A percentile compares a stretch with the other conserved stretches of the same genome.
These are phyloP conservation scores for Populus hybrid DNA, from an alignment of 441 rosid species.

Conservation along the genomic window DNA sequence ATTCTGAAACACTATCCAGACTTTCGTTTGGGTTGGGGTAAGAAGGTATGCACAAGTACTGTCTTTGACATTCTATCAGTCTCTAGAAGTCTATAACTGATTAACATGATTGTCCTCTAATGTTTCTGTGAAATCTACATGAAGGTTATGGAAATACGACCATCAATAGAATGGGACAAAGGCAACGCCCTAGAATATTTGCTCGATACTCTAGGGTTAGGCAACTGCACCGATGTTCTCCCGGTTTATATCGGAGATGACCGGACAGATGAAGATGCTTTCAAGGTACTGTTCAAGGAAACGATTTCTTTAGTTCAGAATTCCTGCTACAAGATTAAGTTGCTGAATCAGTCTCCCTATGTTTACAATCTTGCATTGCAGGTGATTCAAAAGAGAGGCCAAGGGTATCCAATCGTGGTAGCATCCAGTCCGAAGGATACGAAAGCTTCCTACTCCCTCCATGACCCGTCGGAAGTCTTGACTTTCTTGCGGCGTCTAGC, in stretches of 20 bases:
- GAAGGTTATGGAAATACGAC: slow-evolving; percentile 92
- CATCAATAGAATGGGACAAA: slow-evolving; percentile 92
- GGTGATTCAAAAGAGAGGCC: slow-evolving; percentile 65
- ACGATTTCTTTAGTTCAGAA: not conserved
- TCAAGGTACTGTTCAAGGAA: slow-evolving; percentile 58
- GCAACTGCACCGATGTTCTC: slow-evolving; percentile 56
- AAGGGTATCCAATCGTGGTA: slow-evolving; percentile 82
- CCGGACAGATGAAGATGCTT: slow-evolving; percentile 82
- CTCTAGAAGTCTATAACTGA: not conserved
- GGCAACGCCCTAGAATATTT: slow-evolving; percentile 95
- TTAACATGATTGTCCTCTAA: slow-evolving; percentile 22
- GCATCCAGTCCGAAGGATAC: slow-evolving; percentile 76
- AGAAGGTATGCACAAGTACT: slow-evolving; percentile 55
- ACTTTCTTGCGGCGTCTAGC: slow-evolving; percentile 41
- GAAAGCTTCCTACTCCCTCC: slow-evolving; percentile 61
- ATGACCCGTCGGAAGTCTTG: slow-evolving; percentile 50
- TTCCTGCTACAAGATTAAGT: not conserved
- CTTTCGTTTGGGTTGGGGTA: slow-evolving; percentile 65
- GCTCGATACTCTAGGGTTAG: slow-evolving; percentile 77
- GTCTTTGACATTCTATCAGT: slow-evolving; percentile 6
- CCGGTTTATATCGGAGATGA: slow-evolving; percentile 86
- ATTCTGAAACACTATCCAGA: slow-evolving; percentile 74
- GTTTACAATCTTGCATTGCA: slow-evolving; percentile 27
- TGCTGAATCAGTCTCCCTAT: not conserved
- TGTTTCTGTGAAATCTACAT: not conserved